A percentile compares a stretch with the other conserved stretches of the same genome.
Evolutionary conservation across 2,329 filamentous ascomycete species (phyloP).

Genomic region (Diaporthe citri): DNA sequence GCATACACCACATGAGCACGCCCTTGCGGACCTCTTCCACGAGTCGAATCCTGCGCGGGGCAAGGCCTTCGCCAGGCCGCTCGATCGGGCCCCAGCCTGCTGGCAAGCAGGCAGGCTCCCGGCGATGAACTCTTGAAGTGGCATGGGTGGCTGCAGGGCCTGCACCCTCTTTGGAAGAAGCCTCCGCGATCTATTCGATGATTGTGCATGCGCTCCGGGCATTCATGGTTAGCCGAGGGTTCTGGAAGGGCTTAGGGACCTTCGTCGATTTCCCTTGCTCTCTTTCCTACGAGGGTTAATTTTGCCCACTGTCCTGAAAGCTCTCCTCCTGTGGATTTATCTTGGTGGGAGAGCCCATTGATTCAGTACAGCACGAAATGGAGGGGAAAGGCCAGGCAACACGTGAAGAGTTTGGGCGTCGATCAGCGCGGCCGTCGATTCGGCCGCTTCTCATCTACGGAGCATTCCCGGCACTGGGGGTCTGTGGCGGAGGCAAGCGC

Average conservation of each 20-base stretch:
- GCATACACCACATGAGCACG: constrained; percentile 9
- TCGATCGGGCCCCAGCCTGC: constrained; percentile 5
- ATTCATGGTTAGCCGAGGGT: constrained; percentile 1
- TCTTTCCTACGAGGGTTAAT: not conserved
- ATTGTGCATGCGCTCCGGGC: not conserved
- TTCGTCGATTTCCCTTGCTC: not conserved
- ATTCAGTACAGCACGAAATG: not conserved
- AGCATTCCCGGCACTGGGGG: not conserved
- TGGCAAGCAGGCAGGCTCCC: constrained; percentile 24
- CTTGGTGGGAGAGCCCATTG: not conserved
- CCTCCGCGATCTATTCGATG: constrained; percentile 24
- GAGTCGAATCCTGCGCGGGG: constrained; percentile 19
- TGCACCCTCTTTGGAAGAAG: constrained; percentile 4
- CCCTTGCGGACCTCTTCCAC: not conserved
- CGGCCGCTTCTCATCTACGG: constrained; percentile 16
- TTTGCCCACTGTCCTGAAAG: not conserved
- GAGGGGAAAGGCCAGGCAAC: too few relatives aligned
- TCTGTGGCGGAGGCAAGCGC: not conserved
- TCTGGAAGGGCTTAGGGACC: constrained; percentile 19
- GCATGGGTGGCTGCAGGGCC: not conserved
- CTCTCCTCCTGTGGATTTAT: not conserved
- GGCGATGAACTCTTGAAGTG: constrained; percentile 5
- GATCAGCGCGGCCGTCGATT: constrained; percentile 21
- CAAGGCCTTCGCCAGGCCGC: not conserved
- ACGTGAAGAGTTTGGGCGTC: not conserved